Evolutionary conservation across 805 yeast species (phyloP), one percentile per base, ranked within the genome.

Genomic region (Saccharomycopsis sp.): DNA sequence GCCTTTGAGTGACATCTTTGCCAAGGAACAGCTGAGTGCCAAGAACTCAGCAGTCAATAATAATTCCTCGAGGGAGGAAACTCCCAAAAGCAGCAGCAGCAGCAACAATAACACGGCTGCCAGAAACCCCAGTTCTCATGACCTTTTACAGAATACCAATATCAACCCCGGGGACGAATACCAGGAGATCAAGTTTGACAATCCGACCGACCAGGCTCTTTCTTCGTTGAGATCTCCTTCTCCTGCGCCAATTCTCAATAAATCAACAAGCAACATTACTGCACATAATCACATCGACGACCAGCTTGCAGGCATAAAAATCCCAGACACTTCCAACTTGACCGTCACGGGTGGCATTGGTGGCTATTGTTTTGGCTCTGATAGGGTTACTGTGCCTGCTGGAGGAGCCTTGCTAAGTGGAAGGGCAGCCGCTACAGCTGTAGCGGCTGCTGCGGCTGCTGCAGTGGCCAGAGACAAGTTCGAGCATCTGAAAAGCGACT

Each of bases 231-330:
- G 85, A 60, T 81, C 87, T 62, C 88, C 89, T 1, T 83, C 88
- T 2, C 89, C 89, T n/a, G 87, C 89, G 1, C 88, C 89, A 5
- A 83, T 84, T 56, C 70, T 83, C 52, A 75, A 75, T 57, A 71
- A 71, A 8, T 65, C 67, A 4, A 58, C 64, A 2, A 47, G 61
- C 15, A 62, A 66, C 5, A 67, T n/a, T n/a, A 46, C 24, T 24
- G 34, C 50, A 41, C 23, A 50, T 54, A 24, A 50, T 62, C 12
- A 56, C 23, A 24, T 24, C 51, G 44, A 40, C 53, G 57, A 29
- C 37, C 37, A 29, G 37, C 37, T 29, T 29, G 5, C 12, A 12
- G 37, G 9, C 5, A 5, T 12, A 12, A 29, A 29, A 29, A 5
- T 12, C 5, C 9, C 37, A 5, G 37, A 50, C 16, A 50, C 50